Evolutionary conservation across 129 eudicot genomes (phyloP).

Genomic region (Flaveria brownii): DNA sequence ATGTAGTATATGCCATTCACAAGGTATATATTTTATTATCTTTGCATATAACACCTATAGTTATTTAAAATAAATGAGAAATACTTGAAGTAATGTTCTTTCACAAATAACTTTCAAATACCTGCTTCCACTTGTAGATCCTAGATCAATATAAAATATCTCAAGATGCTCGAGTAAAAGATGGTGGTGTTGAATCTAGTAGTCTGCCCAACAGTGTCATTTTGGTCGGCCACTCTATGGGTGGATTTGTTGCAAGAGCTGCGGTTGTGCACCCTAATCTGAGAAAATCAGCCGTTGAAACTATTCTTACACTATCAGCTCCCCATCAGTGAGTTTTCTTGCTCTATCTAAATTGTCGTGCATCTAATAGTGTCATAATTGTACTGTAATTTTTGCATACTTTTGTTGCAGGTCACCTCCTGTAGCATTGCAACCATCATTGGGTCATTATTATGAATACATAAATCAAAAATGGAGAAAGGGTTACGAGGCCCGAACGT

Average conservation of each 20-base stretch:
- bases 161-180: constrained; percentile 61
- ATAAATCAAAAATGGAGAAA: constrained; percentile 88
- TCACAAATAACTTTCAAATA: constrained; percentile 9
- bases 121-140: constrained; percentile 50
- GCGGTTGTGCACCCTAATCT: constrained; percentile 82
- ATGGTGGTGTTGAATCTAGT: constrained; percentile 61
- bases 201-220: constrained; percentile 69
- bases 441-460: constrained; percentile 76
- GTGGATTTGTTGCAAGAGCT: constrained; percentile 99
- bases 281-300: constrained; percentile 83
- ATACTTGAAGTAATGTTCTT: constrained; percentile 20
- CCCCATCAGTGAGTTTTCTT: constrained; percentile 83
- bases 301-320: constrained; percentile 82
- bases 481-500: constrained; percentile 66
- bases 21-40: constrained; percentile 59
- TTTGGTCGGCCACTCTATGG: constrained; percentile 97
- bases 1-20: constrained; percentile 95
- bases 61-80: neutral
- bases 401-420: constrained; percentile 79
- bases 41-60: constrained; percentile 28
- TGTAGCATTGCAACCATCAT: constrained; percentile 88
- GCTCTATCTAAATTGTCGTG: constrained; percentile 23
- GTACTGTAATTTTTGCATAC: constrained; percentile 7
- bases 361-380: neutral
- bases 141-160: constrained; percentile 87